Evolutionary conservation across 805 yeast species (phyloP), one percentile per base, ranked within the genome.

Genomic region (Nakazawaea peltata): DNA sequence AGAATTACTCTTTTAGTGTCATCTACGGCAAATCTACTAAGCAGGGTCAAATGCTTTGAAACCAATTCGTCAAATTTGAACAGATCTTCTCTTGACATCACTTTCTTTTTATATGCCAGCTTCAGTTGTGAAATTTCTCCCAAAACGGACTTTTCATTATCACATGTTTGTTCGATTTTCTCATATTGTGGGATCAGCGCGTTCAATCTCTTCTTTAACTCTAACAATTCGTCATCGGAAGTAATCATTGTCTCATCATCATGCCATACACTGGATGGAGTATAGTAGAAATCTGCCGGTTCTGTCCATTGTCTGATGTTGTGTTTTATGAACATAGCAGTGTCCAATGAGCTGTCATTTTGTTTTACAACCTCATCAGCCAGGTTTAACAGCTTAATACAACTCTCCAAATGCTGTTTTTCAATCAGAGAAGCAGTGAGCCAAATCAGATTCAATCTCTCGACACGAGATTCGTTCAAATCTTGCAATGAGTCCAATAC

Each of bases 201-300:
- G 41, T 71, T 71, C 40, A 83, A 58, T 34, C 60, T 59, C 38
- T 64, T 61, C 50, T 72, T 76, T 49, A 82, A 58, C 26, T 69
- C 73, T 5, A 70, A 63, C 34, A 80, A 58, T 48, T 77, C 84
- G 5, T 66, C 69, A 28, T 71, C 77, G 4, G 69, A 63, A 1
- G 76, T 69, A 43, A 80, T 67, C 49, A 83, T 69, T 24, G 71
- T 62, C 44, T 86, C 95, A 56, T 92, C 97, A 50, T 92, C 98
- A 57, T 90, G 97, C 98, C 98, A 92, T 28, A 92, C 80, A 21
- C 87, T 78, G 18, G 94, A 79, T 1, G 97, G 96, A 43, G 83
- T 71, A 49, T 82, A 92, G 44, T 74, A 68, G 51, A 82, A 85
- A 59, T 90, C 97, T 5, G 63, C 64, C 1, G 97, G 97, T 47